phyloP scores from a whole-genome alignment of 352 stramenopile genomes.

The Phytophthora agathidicida region DNA sequence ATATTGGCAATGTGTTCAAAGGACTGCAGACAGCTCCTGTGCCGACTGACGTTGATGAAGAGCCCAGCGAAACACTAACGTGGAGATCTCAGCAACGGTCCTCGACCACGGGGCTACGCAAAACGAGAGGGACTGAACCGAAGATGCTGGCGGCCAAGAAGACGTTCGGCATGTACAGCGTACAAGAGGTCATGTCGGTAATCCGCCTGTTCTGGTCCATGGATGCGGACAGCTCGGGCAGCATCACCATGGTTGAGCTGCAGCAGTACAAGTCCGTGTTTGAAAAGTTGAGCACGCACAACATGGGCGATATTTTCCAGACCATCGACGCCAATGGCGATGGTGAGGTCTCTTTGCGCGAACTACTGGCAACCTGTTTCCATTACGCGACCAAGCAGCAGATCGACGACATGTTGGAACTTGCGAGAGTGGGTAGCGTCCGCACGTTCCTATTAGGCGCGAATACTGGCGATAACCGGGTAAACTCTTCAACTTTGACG shows the following conservation, averaged over 20 bases:
- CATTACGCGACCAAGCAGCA: conserved; percentile 64
- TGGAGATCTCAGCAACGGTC: conserved; percentile 2
- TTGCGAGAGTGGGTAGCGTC: conserved; percentile 70
- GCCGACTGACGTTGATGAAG: background rate
- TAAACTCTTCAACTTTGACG: background rate
- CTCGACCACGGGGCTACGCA: conserved; percentile 5
- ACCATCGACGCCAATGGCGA: conserved; percentile 73
- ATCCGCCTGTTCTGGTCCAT: conserved; percentile 79
- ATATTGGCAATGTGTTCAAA: conserved; percentile 77
- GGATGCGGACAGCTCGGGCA: conserved; percentile 68
- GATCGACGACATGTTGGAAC: conserved; percentile 71
- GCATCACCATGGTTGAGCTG: conserved; percentile 59
- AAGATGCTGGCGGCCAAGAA: conserved; percentile 24
- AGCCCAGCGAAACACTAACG: background rate
- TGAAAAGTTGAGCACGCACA: conserved; percentile 68
- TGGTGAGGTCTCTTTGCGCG: conserved; percentile 58
- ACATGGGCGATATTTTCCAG: conserved; percentile 70
- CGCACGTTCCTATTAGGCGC: conserved; percentile 46
- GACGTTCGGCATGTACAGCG: conserved; percentile 71
- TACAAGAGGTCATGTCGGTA: conserved; percentile 76
- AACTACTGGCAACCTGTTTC: conserved; percentile 72
- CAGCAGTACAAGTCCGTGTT: conserved; percentile 65
- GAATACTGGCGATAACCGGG: background rate
- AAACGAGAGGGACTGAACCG: background rate
- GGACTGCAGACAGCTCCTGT: conserved; percentile 27